Conservation (phyloP, 164 flowering plant species). For the Tetracentron sinense region DNA sequence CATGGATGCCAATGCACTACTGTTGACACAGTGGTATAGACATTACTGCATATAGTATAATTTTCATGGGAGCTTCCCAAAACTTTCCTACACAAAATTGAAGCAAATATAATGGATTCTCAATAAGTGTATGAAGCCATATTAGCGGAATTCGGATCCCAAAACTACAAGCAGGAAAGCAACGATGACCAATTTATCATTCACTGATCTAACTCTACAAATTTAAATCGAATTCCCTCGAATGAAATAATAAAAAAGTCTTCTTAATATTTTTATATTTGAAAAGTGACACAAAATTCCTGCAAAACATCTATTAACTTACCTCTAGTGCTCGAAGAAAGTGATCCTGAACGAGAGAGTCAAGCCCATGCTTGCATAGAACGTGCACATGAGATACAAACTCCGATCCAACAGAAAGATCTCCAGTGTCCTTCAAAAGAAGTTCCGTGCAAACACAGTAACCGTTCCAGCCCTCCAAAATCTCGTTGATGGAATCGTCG, state of each 20-base stretch:
- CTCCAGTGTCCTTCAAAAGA: conserved; percentile 43
- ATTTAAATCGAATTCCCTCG: neutral
- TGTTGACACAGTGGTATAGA: too few relatives aligned
- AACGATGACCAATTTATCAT: too few relatives aligned
- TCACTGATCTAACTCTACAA: neutral
- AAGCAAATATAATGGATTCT: too few relatives aligned
- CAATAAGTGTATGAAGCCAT: too few relatives aligned
- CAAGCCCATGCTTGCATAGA: conserved; percentile 61
- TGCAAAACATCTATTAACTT: neutral
- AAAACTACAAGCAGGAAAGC: too few relatives aligned
- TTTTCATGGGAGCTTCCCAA: too few relatives aligned
- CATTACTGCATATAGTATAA: neutral
- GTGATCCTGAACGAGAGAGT: conserved; percentile 59
- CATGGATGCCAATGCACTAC: too few relatives aligned
- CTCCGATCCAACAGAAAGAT: conserved; percentile 36
- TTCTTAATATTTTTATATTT: too few relatives aligned
- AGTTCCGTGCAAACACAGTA: conserved; percentile 46
- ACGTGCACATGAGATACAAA: conserved; percentile 44
- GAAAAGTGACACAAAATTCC: too few relatives aligned
- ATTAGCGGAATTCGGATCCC: too few relatives aligned
- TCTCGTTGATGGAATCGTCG: conserved; percentile 46
- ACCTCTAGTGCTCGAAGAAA: conserved; percentile 72
- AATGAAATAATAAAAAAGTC: neutral
- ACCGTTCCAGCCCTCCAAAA: conserved; percentile 56
- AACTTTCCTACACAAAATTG: neutral